These are phyloP conservation scores for Cyclotella baltica DNA, from an alignment of 108 stramenopile species.

Conservation along the genomic window DNA sequence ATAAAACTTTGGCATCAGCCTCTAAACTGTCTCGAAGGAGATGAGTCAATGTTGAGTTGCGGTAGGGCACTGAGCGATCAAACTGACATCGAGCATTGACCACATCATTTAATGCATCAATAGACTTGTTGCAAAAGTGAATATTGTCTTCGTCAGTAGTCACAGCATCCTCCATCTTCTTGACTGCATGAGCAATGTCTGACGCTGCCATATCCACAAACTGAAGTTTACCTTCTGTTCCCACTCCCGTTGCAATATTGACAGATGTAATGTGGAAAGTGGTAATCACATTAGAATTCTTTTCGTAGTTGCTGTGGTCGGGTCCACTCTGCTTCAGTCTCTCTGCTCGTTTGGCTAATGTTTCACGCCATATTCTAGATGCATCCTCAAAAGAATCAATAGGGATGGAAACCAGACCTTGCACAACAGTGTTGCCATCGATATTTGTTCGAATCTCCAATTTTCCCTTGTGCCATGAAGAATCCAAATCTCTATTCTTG, in stretches of 20 bases:
- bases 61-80: slow-evolving; percentile 77
- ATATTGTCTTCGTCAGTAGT: slow-evolving; percentile 38
- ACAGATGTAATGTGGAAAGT: slow-evolving; percentile 74
- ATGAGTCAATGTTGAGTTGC: slow-evolving; percentile 88
- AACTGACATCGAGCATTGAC: slow-evolving; percentile 77
- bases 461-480: slow-evolving; percentile 56
- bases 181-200: slow-evolving; percentile 49
- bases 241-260: slow-evolving; percentile 78
- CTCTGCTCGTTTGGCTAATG: slow-evolving; percentile 50
- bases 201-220: slow-evolving; percentile 86
- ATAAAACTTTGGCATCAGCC: slow-evolving; percentile 81
- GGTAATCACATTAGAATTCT: slow-evolving; percentile 69
- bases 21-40: slow-evolving; percentile 83
- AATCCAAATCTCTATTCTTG: slow-evolving; percentile 28
- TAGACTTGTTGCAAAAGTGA: slow-evolving; percentile 78
- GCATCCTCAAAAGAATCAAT: slow-evolving; percentile 72
- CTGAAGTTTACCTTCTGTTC: slow-evolving; percentile 76
- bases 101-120: slow-evolving; percentile 75
- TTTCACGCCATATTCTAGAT: slow-evolving; percentile 62
- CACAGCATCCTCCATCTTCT: slow-evolving; percentile 17
- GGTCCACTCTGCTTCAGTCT: slow-evolving; percentile 61
- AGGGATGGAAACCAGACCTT: slow-evolving; percentile 71
- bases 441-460: slow-evolving; percentile 85
- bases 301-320: slow-evolving; percentile 40
- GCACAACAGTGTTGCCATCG: slow-evolving; percentile 86